Evolutionary conservation across 2,329 filamentous ascomycete genomes (phyloP), one percentile per base, ranked within the genome.

Genomic region (Blastomyces parvus): DNA sequence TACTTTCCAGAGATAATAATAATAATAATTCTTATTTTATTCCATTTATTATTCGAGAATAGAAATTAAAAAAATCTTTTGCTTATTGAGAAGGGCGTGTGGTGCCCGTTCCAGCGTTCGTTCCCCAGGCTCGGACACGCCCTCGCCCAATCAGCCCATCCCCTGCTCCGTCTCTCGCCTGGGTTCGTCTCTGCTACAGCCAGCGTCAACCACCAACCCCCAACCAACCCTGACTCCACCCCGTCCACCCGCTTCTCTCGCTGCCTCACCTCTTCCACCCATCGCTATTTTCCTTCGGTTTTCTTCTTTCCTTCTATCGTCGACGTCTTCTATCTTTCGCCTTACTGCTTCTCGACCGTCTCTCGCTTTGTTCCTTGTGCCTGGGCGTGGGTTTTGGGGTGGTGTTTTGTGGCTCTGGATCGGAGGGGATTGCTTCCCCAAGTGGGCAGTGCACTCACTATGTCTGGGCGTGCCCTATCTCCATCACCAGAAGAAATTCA

Each of bases 401-500:
- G 57, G 56, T 59, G 56, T 59, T 55, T 40, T 61, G 50, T 61
- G 25, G 52, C 55, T 14, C 53, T 56, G 38, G 7, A 36, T 25
- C 59, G 63, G 61, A 58, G 63, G 61, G 57, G 62, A 61, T 38
- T 42, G 36, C 58, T 61, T 60, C 64, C 64, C 63, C 64, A 61
- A 65, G 64, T 63, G 65, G 64, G 65, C 63, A 64, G 65, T 65
- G 63, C 61, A 66, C 63, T 62, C 70, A 69, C 74, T 70, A 78
- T 77, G 75, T 71, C 75, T 69, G 72, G 73, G 71, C 74, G 70
- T 70, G 70, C 70, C 65, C 72, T 72, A 67, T 74, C 71, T 64
- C 63, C 64, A 48, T 73, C 73, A 19, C 64, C 62, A 27, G 53
- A 62, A 53, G 48, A 46, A 44, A 27, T 48, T 53, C 40, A 57